phyloP scores from a whole-genome alignment of 2,329 filamentous ascomycete genomes.

The Rhynchosporium agropyri region DNA sequence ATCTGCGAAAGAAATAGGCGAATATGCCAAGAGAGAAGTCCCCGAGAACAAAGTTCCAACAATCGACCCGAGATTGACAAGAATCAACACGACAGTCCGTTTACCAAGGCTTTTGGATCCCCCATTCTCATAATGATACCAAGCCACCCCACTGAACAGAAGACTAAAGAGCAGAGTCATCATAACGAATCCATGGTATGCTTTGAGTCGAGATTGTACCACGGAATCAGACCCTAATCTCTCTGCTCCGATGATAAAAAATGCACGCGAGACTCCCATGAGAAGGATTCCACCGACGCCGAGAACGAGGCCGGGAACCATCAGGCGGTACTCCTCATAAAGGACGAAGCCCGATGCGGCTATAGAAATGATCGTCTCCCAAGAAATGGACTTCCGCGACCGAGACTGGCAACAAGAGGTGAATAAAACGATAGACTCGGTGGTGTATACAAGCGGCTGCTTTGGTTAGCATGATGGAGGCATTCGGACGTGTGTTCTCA shows the following conservation, averaged over 20 bases:
- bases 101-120: conserved; percentile 16
- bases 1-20: conserved; percentile 31
- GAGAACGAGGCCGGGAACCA: conserved; percentile 35
- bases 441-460: conserved; percentile 34
- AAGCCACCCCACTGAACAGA: conserved; percentile 27
- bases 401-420: conserved; percentile 26
- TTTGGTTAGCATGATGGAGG: conserved; percentile 9
- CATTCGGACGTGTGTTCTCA: conserved; percentile 28
- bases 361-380: conserved; percentile 27
- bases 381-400: conserved; percentile 24
- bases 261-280: conserved; percentile 32
- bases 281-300: conserved; percentile 29
- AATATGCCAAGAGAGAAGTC: conserved; percentile 30
- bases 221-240: conserved; percentile 23
- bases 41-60: conserved; percentile 30
- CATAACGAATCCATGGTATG: conserved; percentile 30
- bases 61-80: conserved; percentile 25
- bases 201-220: conserved; percentile 24
- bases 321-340: conserved; percentile 39
- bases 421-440: conserved; percentile 33
- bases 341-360: conserved; percentile 27
- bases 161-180: conserved; percentile 35
- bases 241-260: conserved; percentile 30
- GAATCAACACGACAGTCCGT: conserved; percentile 24
- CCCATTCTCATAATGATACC: conserved; percentile 24